Base-by-base conservation (phyloP, 2,329 filamentous ascomycete species). In the Alternaria ventricosa region DNA sequence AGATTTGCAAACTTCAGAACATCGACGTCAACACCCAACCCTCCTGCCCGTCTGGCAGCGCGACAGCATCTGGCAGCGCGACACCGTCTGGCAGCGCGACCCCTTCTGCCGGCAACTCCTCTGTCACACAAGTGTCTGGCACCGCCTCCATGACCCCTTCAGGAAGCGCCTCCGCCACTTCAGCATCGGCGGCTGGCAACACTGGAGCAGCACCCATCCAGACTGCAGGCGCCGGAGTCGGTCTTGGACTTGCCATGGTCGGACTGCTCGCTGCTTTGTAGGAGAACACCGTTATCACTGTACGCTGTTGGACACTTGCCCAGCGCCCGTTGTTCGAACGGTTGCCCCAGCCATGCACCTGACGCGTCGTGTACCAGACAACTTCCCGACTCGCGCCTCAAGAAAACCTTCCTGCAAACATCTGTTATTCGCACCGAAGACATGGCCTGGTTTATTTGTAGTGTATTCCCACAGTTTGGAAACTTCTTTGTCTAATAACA, bases 221-320 rank as follows among this genome's bases (percentile, higher is more conserved):
- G 47, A 51, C 27, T n/a, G 47, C 47, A 51, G 47, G 47, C 27
- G 47, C 47, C 3, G 47, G 27, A 22, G 27, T 51, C 4, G 47
- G 47, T 33, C 47, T 51, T 51, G 47, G 27, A 33, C 9, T 51
- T 5, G 47, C 47, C 47, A 51, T 51, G 47, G 10, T 51, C 28
- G 47, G 27, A n/a, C 20, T 51, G 47, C 47, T 51, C 47, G 47
- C 47, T 51, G 47, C 47, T 33, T 51, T 51, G 47, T 51, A 51
- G 18, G n/a, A 30, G 25, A 50, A 9, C n/a, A 50, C n/a, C 4
- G 27, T 30, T 22, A 20, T 30, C 27, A n/a, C 10, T 30, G 25
- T 50, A 50, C 25, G 25, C 11, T 20, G 25, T 50, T 22, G 47
- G 47, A 50, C 4, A 50, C 25, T 30, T 30, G n/a, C 1, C 10